Evolutionary conservation across 208 protist species (phyloP), one percentile per base, ranked within the genome.

Genomic region (Naegleria fowleri): DNA sequence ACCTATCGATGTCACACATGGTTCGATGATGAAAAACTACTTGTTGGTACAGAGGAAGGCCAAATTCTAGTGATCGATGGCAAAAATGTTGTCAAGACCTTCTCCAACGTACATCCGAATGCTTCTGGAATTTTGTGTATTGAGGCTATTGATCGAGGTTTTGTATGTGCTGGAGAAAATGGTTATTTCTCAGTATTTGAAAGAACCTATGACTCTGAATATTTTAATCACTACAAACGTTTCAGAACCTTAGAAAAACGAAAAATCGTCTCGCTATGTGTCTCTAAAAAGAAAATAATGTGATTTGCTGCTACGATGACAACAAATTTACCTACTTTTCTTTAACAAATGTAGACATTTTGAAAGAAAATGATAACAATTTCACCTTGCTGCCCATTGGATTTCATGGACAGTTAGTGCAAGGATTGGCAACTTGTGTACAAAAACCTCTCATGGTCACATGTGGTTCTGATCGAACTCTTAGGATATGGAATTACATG

Each of bases 401-500:
- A 25, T 93, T 93, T 88, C 92, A 93, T 91, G 55, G 83, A 16
- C 85, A 93, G 33, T n/a, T 55, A 19, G 75, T 93, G 22, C 91
- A 58, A 2, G 92, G 36, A 38, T 55, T 93, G 51, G 90, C 93
- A 51, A 88, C 92, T 22, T 93, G 92, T 90, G 52, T 92, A n/a
- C 92, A 93, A 90, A 93, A 92, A 91, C 59, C 91, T 5, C 25
- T 93, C 4, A 29, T 93, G 25, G 92, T 92, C 9, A 93, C 92
- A 40, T 75, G 40, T 22, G 86, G 92, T 40, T 55, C 48, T 33
- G 92, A 93, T 91, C 6, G 55, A 33, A 91, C 58, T 29, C 5
- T 93, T 25, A 67, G 92, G 22, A 33, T 93, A 84, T 93, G 91
- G 90, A 93, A 93, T 85, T 93, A 93, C 48, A 5, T 94, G 36